A percentile compares a stretch with the other conserved stretches of the same genome.
phyloP scores from a whole-genome alignment of 176 grass and related monocot species.

The Otatea glauca region DNA sequence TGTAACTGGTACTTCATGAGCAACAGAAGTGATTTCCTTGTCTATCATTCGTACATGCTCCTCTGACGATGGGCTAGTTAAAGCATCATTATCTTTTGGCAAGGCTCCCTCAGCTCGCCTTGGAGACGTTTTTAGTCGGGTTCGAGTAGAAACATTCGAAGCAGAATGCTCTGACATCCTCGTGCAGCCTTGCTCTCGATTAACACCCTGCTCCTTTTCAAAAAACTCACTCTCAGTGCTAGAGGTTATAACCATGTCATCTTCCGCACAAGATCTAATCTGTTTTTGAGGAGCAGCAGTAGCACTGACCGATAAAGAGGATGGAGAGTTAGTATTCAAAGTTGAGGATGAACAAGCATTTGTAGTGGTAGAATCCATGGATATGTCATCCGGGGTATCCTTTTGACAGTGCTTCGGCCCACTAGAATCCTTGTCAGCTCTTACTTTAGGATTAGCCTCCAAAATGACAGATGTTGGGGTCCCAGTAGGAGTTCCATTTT shows the following conservation, averaged over 20 bases:
- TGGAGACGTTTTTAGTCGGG: constrained; percentile 52
- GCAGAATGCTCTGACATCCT: constrained; percentile 44
- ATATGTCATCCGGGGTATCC: constrained; percentile 32
- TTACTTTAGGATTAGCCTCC: constrained; percentile 53
- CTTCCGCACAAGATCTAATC: constrained; percentile 40
- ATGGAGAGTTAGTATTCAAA: constrained; percentile 32
- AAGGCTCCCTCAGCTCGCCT: constrained; percentile 35
- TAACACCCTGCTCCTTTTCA: constrained; percentile 47
- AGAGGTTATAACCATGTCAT: constrained; percentile 50
- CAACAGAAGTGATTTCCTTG: constrained; percentile 38
- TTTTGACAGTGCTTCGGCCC: constrained; percentile 59
- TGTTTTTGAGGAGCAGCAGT: constrained; percentile 31
- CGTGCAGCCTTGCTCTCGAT: constrained; percentile 22
- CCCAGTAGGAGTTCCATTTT: constrained; percentile 58
- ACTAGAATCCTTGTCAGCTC: constrained; percentile 50
- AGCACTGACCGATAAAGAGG: constrained; percentile 4
- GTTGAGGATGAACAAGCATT: constrained; percentile 32
- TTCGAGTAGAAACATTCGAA: constrained; percentile 48
- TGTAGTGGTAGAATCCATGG: constrained; percentile 33
- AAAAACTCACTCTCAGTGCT: constrained; percentile 44
- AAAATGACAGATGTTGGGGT: constrained; percentile 68
- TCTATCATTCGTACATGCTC: constrained; percentile 45
- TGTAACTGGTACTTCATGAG: constrained; percentile 44
- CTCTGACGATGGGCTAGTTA: background rate
- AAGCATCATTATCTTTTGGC: constrained; percentile 42